Evolutionary conservation across 2,329 filamentous ascomycete species (phyloP), one percentile per base, ranked within the genome.

Genomic region (Aschersonia sp.): DNA sequence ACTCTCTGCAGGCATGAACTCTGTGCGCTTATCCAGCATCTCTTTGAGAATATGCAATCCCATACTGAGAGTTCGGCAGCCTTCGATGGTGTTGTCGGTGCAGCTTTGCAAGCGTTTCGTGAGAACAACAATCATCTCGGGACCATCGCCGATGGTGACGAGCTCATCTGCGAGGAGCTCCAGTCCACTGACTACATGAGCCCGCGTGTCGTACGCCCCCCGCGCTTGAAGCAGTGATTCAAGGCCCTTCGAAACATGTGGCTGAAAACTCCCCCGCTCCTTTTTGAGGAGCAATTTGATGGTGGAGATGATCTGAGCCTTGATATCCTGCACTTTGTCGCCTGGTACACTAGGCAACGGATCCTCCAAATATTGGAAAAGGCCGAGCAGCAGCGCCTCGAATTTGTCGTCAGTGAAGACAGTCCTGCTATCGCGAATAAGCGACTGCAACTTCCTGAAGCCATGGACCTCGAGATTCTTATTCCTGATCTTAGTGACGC

Each of bases 381-480:
- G 71, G 0, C 80, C 82, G 2, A 75, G 56, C 38, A 89, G 66
- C 2, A 89, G 70, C 5, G 80, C 72, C 53, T 83, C 77, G 51
- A 87, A 88, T 53, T 78, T 83, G 45, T 82, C 78, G 51, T 82
- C 77, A 1, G 74, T 72, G 58, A 85, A 79, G 28, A 78, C 70
- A 10, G 79, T 73, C 56, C 74, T 75, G 58, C 73, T 77, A 50
- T 84, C 81, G 53, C 83, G 80, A 51, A 88, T 74, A 53, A 89
- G 74, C 40, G 81, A 81, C 61, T 89, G 85, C 45, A 89, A 70
- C 57, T 85, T 85, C 47, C 85, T 78, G 71, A 89, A 88, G 49
- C 85, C 85, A 58, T 89, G 84, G 3, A 85, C 84, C 58, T 89
- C 85, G n/a, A 91, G 74, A 1, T 78, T 78, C 56, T 79, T 78